Evolutionary conservation across 257 asterid genomes (phyloP), one percentile per base, ranked within the genome.

Genomic region (Rubia yunnanensis): DNA sequence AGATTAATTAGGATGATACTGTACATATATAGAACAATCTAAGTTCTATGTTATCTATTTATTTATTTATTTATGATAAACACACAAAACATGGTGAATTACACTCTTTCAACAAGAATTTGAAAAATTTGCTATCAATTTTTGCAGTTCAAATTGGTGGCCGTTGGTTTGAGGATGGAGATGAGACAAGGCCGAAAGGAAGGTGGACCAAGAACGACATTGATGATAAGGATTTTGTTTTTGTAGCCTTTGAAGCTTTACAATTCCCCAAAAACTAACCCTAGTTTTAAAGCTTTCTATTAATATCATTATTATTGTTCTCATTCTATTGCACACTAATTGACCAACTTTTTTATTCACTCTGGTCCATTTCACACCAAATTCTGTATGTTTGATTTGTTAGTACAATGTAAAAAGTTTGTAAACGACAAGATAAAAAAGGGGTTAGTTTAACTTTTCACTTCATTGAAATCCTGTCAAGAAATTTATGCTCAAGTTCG

Each of bases 141-240:
- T 44, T 41, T 44, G 1, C 4, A 44, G 22, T 44, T 44, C 2
- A 4, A 44, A 44, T 57, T 41, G 36, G 9, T 30, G 38, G 70
- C 72, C 77, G 79, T 67, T 74, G 79, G 73, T 74, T 74, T 59
- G 62, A 10, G 10, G 14, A 36, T 36, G 44, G 62, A 10, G 14
- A 63, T 5, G 67, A 59, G 79, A 78, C 79, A 68, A 26, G 68
- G 59, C 80, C 80, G 77, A 72, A 78, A 78, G 75, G 28, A 34
- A 20, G 58, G 60, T 36, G 24, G 75, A 69, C 78, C 71, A 55
- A 57, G 22, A 61, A 68, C 57, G 73, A 74, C 80, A 74, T 54
- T 59, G 75, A 65, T 69, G 72, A 73, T 70, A 68, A 61, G 67
- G 69, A 32, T 50, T 55, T 65, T 64, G 28, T 50, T 50, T 50